phyloP scores from a whole-genome alignment of 805 yeast species.

The Starmerella cellae region DNA sequence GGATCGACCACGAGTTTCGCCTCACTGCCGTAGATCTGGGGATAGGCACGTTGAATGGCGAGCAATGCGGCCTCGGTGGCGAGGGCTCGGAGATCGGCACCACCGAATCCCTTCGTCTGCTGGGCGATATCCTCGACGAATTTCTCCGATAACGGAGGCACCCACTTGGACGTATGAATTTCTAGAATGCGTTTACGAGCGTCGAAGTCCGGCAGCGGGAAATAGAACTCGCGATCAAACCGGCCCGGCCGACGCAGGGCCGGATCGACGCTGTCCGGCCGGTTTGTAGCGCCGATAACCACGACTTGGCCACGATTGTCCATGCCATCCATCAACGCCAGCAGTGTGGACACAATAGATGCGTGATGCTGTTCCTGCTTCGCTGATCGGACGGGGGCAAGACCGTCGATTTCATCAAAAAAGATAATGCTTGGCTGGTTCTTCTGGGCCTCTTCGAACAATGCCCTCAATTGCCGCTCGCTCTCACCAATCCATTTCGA shows the following conservation, averaged over 20 bases:
- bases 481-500: conserved; percentile 99
- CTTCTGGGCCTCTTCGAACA: conserved; percentile 91
- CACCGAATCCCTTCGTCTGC: conserved; percentile 91
- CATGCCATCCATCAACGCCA: conserved; percentile 98
- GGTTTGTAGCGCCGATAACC: conserved; percentile 93
- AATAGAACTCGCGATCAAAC: conserved; percentile 91
- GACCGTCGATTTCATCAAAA: conserved; percentile 95
- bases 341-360: conserved; percentile 83
- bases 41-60: conserved; percentile 81
- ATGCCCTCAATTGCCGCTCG: conserved; percentile 76
- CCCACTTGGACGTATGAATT: conserved; percentile 86
- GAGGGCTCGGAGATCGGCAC: conserved; percentile 87
- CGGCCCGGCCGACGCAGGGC: conserved; percentile 95
- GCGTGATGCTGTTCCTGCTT: conserved; percentile 98
- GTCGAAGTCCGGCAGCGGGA: conserved; percentile 74
- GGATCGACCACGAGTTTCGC: conserved; percentile 68
- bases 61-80: conserved; percentile 93
- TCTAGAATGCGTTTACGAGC: conserved; percentile 67
- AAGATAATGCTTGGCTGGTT: conserved; percentile 93
- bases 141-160: conserved; percentile 46
- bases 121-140: conserved; percentile 58
- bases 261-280: conserved; percentile 98
- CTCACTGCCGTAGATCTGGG: conserved; percentile 72
- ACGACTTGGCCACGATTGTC: conserved; percentile 96
- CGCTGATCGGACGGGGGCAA: conserved; percentile 94